Evolutionary conservation across 2,329 filamentous ascomycete species (phyloP).

Genomic region (Pseudocercospora ulei): DNA sequence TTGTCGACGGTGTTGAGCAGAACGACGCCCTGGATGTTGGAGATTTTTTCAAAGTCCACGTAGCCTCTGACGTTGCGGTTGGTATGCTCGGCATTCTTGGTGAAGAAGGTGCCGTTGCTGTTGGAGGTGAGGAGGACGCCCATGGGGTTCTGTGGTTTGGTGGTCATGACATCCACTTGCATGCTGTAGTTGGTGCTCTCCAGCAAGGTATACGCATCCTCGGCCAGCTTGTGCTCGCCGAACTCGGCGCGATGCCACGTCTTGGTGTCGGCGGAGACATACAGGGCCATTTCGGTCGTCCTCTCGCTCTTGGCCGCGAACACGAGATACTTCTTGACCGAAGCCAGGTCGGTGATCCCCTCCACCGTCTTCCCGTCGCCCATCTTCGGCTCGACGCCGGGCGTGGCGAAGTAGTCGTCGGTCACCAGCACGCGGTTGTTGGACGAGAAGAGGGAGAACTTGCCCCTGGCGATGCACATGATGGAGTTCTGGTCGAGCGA

Average conservation of each 20-base stretch:
- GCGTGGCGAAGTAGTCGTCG: conserved; percentile 65
- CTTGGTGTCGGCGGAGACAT: conserved; percentile 71
- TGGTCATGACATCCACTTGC: conserved; percentile 83
- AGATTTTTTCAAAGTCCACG: conserved; percentile 92
- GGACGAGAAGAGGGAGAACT: conserved; percentile 58
- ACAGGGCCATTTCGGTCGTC: conserved; percentile 85
- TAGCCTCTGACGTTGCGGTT: conserved; percentile 67
- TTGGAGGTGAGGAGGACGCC: conserved; percentile 91
- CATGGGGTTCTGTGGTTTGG: conserved; percentile 48
- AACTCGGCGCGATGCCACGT: conserved; percentile 91
- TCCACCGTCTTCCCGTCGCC: conserved; percentile 62
- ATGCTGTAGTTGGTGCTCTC: conserved; percentile 98
- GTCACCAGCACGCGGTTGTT: conserved; percentile 73
- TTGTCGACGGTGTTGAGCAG: conserved; percentile 85
- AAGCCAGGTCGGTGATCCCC: conserved; percentile 70
- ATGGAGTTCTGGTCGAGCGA: conserved; percentile 60
- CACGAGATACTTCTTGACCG: conserved; percentile 77
- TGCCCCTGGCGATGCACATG: conserved; percentile 68
- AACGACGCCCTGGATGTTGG: conserved; percentile 83
- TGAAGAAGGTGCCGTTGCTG: conserved; percentile 94
- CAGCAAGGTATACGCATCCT: conserved; percentile 80
- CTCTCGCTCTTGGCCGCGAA: conserved; percentile 68
- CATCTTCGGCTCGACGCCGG: conserved; percentile 62
- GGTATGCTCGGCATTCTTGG: conserved; percentile 80
- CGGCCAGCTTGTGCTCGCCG: conserved; percentile 70